Base-by-base conservation (phyloP, 2,329 filamentous ascomycete genomes). In the Salinomyces thailandicus region DNA sequence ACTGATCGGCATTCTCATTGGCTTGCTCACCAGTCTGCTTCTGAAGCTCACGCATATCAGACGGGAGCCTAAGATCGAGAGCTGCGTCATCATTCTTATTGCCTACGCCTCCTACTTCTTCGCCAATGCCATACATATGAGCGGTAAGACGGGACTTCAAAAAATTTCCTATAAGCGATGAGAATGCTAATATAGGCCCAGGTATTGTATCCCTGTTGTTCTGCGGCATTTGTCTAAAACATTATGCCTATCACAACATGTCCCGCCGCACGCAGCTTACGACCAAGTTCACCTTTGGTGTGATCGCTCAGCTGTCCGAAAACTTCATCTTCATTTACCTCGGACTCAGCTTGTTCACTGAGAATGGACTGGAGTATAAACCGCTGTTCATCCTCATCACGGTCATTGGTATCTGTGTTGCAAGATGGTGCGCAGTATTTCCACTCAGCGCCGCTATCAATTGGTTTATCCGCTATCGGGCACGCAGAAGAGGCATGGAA, bases 321-420 rank as follows among this genome's bases (percentile, higher is more conserved):
- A 98, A 98, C 62, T 98, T 98, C 59, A 98, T 98, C 62, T 98
- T 98, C 67, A 98, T 98, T 60, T 98, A 98, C 56, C 76, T 98
- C 0, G 91, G 91, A 5, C 70, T 98, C 3, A 93, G 91, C 1
- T 72, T 98, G 18, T 96, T 98, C 60, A 95, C 91, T 3, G 87
- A 96, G 52, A 79, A 78, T 35, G 77, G 84, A 33, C 71, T 95
- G 16, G 77, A 85, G 41, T 98, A 93, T 64, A 93, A 95, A 55
- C 91, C 91, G 0, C 76, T 94, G 2, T 85, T 98, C 53, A 96
- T 96, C 52, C 81, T 98, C 37, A 78, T 98, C 48, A 89, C 89
- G 0, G 79, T 94, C 3, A 67, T 89, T 32, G 87, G 91, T 4
- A 94, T 98, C 35, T 96, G 89, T 52, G 79, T 83, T 8, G 87